Base-by-base conservation (phyloP, 352 stramenopile genomes). In the Phytophthora pistaciae region DNA sequence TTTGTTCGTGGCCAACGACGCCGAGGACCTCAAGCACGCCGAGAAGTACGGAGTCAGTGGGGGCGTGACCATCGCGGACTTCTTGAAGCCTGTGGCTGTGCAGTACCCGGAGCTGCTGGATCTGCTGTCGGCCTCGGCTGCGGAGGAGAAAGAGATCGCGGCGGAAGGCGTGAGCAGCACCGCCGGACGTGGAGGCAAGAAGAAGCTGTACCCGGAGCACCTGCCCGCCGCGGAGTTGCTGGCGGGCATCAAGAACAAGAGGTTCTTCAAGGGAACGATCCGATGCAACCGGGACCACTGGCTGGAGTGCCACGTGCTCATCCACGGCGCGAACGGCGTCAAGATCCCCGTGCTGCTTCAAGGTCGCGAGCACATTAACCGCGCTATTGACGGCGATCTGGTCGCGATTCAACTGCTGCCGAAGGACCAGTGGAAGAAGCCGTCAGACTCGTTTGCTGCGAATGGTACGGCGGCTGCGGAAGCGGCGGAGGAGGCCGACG, bases 341-440 rank as follows among this genome's bases (percentile, higher is more conserved):
- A 88, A 88, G 59, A 79, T 95, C 6, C 88, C 88, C 3, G 85
- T 95, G 58, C 63, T 95, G 27, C 72, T 95, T 14, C 81, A 93
- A 60, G 85, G 88, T 29, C 83, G 82, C 5, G 83, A 94, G 59
- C 77, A 99, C 76, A 96, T 99, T 38, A 99, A 99, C 80, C 91
- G 98, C 49, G 97, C 97, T 6, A 93, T 99, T 59, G 98, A 99
- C 76, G 98, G 98, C 18, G 98, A 99, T 78, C 71, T 99, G n/a
- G 98, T 99, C 1, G 96, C 93, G 1, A 95, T 99, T 66, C 88
- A 98, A 68, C 66, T 99, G 52, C 78, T 99, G 52, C 81, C 92
- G 5, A 88, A 98, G 61, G 73, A 76, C 0, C 74, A 91, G 59
- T 95, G 88, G 88, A 95, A 90, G 67, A 90, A 88, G 56, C 78